Percentiles rank a stretch among this genome's conserved stretches.
These are phyloP conservation scores for Bigelowiella natans DNA, from an alignment of 78 protist genomes.

Conservation along the genomic window DNA sequence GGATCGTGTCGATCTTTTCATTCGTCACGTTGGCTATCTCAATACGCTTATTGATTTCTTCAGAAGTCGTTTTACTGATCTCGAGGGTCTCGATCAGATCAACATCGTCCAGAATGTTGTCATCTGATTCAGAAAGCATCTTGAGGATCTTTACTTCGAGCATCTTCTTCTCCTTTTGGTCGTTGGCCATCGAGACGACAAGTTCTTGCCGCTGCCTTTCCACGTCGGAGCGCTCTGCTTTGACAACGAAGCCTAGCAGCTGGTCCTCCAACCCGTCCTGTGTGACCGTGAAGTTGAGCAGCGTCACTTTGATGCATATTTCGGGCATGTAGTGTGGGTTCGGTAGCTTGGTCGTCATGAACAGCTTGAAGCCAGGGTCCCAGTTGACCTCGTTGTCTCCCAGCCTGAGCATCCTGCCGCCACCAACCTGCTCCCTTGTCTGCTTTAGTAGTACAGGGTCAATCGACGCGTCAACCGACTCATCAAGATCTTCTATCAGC, in stretches of 20 bases:
- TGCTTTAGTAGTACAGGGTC: constrained; percentile 53
- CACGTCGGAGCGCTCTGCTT: constrained; percentile 51
- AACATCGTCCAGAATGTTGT: constrained; percentile 49
- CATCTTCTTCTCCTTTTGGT: constrained; percentile 9
- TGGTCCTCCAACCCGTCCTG: constrained; percentile 51
- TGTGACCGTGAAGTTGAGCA: constrained; percentile 61
- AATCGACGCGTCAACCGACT: constrained; percentile 58
- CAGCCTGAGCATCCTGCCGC: constrained; percentile 46
- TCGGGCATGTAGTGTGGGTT: constrained; percentile 58
- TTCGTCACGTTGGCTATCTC: constrained; percentile 26
- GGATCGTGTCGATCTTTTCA: constrained; percentile 20
- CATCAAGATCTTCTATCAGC: constrained; percentile 63
- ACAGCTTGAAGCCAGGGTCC: constrained; percentile 34
- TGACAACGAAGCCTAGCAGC: constrained; percentile 32
- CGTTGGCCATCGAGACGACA: constrained; percentile 38
- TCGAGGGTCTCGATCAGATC: constrained; percentile 45
- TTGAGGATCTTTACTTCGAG: constrained; percentile 45
- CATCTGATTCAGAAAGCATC: constrained; percentile 41
- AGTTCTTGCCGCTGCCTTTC: constrained; percentile 26
- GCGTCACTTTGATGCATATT: constrained; percentile 38
- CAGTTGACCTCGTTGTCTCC: constrained; percentile 52
- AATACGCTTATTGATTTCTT: constrained; percentile 21
- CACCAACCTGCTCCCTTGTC: constrained; percentile 30
- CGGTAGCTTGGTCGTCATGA: constrained; percentile 45
- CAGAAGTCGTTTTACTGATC: constrained; percentile 28